Percentiles rank a stretch among this genome's conserved stretches.
phyloP scores from a whole-genome alignment of 2,329 filamentous ascomycete species.

The Penicillium sp. region DNA sequence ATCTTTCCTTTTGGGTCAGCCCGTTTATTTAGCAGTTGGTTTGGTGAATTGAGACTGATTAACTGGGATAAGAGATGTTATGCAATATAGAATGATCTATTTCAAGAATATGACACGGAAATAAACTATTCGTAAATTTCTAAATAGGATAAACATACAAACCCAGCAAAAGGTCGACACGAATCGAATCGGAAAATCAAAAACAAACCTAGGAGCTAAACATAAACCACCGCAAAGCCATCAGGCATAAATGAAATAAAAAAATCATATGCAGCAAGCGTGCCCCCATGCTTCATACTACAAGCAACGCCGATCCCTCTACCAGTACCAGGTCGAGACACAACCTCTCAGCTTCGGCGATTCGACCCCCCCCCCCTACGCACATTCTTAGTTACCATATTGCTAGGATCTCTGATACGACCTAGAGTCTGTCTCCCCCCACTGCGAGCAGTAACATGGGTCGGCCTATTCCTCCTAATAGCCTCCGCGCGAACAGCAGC shows the following conservation, averaged over 20 bases:
- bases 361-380: neutral
- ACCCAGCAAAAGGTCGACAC: neutral
- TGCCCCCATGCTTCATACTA: neutral
- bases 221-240: fast-evolving
- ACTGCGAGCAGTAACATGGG: neutral
- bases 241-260: neutral
- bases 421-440: neutral
- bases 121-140: neutral
- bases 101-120: neutral
- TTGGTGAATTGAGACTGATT: fast-evolving
- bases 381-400: neutral
- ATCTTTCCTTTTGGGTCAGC: neutral
- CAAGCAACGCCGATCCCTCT: neutral
- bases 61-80: no score
- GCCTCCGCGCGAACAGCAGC: neutral
- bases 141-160: no score
- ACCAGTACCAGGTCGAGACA: neutral
- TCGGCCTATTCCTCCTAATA: neutral
- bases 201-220: neutral
- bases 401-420: neutral
- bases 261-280: neutral
- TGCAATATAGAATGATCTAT: neutral
- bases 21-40: neutral
- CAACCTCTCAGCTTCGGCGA: neutral
- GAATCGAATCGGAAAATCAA: neutral